These are phyloP conservation scores for Rhynchospora tenuis DNA, from an alignment of 176 grass and related monocot genomes.

Conservation along the genomic window DNA sequence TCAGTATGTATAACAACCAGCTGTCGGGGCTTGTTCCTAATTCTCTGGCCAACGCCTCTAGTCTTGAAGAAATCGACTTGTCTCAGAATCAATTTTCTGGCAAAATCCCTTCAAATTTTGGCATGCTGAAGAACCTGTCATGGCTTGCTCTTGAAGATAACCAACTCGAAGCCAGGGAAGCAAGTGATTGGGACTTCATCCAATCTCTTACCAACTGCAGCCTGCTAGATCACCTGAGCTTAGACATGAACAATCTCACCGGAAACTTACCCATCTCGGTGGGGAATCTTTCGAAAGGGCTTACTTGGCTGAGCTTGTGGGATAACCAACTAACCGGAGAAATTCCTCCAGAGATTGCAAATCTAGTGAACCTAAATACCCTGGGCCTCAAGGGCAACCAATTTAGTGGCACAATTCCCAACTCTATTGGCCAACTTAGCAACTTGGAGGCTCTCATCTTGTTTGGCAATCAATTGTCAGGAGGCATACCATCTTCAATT, in stretches of 20 bases:
- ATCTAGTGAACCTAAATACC: conserved; percentile 21
- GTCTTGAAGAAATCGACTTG: conserved; percentile 56
- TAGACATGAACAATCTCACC: conserved; percentile 5
- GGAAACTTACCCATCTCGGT: conserved; percentile 20
- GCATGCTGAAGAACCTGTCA: conserved; percentile 69
- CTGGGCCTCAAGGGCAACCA: conserved; percentile 24
- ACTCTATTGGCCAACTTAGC: conserved; percentile 8
- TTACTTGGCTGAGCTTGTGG: conserved; percentile 18
- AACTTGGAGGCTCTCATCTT: conserved; percentile 26
- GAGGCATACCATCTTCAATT: conserved; percentile 22
- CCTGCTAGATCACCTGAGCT: conserved; percentile 14
- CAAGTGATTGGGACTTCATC: conserved; percentile 28
- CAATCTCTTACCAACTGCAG: conserved; percentile 22
- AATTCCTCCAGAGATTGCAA: conserved; percentile 26
- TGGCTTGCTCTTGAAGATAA: conserved; percentile 34
- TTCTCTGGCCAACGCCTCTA: conserved; percentile 38
- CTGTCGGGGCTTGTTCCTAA: conserved; percentile 46
- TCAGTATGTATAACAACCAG: conserved; percentile 64
- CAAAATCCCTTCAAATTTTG: conserved; percentile 73
- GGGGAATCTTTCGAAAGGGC: conserved; percentile 22
- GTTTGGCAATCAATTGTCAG: conserved; percentile 27
- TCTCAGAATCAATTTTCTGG: conserved; percentile 64
- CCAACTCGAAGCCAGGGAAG: conserved; percentile 17
- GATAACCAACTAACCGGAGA: conserved; percentile 25
- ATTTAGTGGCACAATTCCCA: conserved; percentile 22